Conservation (phyloP, 1,284 basidiomycete genomes). For the Puccinia hordei region DNA sequence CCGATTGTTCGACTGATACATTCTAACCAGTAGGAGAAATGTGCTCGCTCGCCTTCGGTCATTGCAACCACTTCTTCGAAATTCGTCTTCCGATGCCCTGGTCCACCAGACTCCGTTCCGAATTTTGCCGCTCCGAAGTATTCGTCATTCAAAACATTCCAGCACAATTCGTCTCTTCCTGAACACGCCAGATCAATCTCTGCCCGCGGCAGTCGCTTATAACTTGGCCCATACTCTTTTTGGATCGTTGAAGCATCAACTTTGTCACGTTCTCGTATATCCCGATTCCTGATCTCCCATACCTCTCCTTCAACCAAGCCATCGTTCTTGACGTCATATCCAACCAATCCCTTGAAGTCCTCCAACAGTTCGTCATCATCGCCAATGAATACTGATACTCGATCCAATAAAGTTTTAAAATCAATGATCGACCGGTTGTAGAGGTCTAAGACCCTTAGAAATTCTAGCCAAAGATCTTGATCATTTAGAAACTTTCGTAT, state of each 20-base stretch:
- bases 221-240: slow-evolving; percentile 47
- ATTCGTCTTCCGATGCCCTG: slow-evolving; percentile 50
- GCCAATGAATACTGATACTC: slow-evolving; percentile 50
- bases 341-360: slow-evolving; percentile 50
- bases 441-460: slow-evolving; percentile 60
- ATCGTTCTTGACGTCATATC: slow-evolving; percentile 49
- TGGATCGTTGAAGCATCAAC: slow-evolving; percentile 45
- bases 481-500: slow-evolving; percentile 38
- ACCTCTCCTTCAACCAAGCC: slow-evolving; percentile 50
- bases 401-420: slow-evolving; percentile 48
- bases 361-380: slow-evolving; percentile 50
- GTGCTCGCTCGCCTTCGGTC: slow-evolving; percentile 49
- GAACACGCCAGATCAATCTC: slow-evolving; percentile 48
- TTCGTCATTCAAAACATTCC: slow-evolving; percentile 50
- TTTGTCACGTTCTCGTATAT: slow-evolving; percentile 41
- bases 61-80: slow-evolving; percentile 51
- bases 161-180: slow-evolving; percentile 49
- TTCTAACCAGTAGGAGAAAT: slow-evolving; percentile 49
- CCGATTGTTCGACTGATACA: slow-evolving; percentile 50
- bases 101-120: slow-evolving; percentile 51
- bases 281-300: slow-evolving; percentile 48
- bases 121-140: slow-evolving; percentile 51
- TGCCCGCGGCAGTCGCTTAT: slow-evolving; percentile 38
- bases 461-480: slow-evolving; percentile 59
- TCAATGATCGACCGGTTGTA: slow-evolving; percentile 58